Percentiles rank a stretch among this genome's conserved stretches.
Evolutionary conservation across 495 filamentous ascomycete genomes (phyloP).

Genomic region (Penicillium steckii): DNA sequence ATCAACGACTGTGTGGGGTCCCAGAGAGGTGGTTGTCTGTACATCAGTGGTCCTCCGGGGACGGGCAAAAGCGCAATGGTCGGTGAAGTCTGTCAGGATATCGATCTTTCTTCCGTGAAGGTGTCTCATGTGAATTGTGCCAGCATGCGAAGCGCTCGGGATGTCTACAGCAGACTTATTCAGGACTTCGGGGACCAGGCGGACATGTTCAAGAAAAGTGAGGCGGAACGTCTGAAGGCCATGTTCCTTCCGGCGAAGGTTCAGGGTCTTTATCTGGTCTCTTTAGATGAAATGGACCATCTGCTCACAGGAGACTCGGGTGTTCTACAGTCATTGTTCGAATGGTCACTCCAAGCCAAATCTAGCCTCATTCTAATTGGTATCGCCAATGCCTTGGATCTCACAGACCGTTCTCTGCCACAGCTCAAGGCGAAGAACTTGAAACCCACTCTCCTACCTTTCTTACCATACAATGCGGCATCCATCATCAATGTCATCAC

Average conservation of each 20-base stretch:
- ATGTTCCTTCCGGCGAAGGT: constrained; percentile 62
- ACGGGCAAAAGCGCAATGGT: constrained; percentile 96
- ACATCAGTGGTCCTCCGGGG: constrained; percentile 92
- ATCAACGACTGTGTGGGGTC: constrained; percentile 60
- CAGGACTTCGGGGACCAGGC: constrained; percentile 60
- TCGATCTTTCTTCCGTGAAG: constrained; percentile 52
- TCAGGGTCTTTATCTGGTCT: constrained; percentile 66
- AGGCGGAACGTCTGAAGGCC: constrained; percentile 56
- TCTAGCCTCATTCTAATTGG: constrained; percentile 83
- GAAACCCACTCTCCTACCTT: constrained; percentile 85
- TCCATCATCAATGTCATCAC: constrained; percentile 87
- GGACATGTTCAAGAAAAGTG: constrained; percentile 54
- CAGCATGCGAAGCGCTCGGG: constrained; percentile 81
- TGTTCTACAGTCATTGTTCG: constrained; percentile 85
- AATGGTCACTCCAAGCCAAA: constrained; percentile 79
- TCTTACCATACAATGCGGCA: constrained; percentile 86
- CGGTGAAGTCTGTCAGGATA: constrained; percentile 66
- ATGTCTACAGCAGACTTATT: constrained; percentile 75
- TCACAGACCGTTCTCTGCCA: constrained; percentile 93
- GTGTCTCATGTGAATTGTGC: constrained; percentile 91
- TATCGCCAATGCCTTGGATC: constrained; percentile 93
- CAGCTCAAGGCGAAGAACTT: constrained; percentile 89
- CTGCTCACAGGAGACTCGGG: constrained; percentile 83
- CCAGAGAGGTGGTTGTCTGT: constrained; percentile 77
- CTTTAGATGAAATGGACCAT: constrained; percentile 93